Evolutionary conservation across 208 protist species (phyloP), one percentile per base, ranked within the genome.

Genomic region (Kentomonas sorsogonicus): DNA sequence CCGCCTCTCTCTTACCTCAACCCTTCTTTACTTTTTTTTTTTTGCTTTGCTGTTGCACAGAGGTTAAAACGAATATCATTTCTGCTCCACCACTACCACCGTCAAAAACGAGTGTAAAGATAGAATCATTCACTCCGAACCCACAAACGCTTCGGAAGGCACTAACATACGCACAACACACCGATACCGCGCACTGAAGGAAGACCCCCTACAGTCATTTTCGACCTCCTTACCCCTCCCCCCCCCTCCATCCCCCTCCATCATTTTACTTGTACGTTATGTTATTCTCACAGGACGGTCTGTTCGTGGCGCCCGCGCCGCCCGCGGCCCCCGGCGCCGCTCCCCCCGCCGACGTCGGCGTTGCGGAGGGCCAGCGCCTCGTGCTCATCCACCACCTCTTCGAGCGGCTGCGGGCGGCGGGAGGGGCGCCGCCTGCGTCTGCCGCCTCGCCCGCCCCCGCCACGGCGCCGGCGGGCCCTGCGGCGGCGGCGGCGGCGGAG

Each of bases 381-480:
- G 50, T 9, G 34, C 29, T 29, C 54, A 1, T 77, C 76, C 40
- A 73, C 73, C 31, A 55, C 53, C n/a, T 41, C 53, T 18, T 79
- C 62, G 66, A 62, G 46, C 38, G 52, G 55, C 18, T 60, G 20
- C 25, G 9, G 46, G 23, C 25, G 20, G 9, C 25, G n/a, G 20
- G 46, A 4, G 20, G 46, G 46, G 22, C 20, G 11, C 33, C 33
- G 33, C 11, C 7, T 36, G 11, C 33, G 33, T 36, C 7, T 15
- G 33, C 26, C 58, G 68, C 51, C 46, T 77, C 31, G 43, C 71
- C 23, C 64, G 53, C 47, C 69, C 69, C 3, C 74, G 69, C 3
- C 72, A 64, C 36, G 63, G 20, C 36, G 68, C 63, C 18, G 39
- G 62, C 22, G 56, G 63, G 20, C 63, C 27, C 3, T 4, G 7